Base-by-base conservation (phyloP, 2,329 filamentous ascomycete genomes). In the Colletotrichum godetiae region DNA sequence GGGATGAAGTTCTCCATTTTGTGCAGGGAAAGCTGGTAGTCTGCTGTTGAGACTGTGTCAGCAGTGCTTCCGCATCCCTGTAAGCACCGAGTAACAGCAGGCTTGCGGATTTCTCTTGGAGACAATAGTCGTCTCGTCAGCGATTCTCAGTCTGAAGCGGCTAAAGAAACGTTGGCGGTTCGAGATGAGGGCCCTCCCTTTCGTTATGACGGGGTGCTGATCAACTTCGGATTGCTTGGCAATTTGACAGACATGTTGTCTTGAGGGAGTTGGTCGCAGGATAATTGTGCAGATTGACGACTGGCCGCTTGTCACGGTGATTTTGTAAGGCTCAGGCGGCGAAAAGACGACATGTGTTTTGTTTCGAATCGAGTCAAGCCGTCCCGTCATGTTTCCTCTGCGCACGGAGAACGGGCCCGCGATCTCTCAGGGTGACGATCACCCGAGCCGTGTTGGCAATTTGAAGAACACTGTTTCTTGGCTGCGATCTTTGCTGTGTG, bases 311-410 rank as follows among this genome's bases (percentile, higher is more conserved):
- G 12, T 37, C 42, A 49, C 19, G 15, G 11, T 31, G 19, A 27
- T 73, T 70, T 70, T 37, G 55, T 49, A 60, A 35, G 67, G n/a
- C 49, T 19, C 49, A n/a, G n/a, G 58, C 58, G 37, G 58, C 27
- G 52, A 19, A n/a, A 69, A 22, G 42, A 33, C 24, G 59, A 49
- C 31, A 19, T 22, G 42, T 61, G 22, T 61, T 57, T 65, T 29
- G 70, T 65, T 73, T 73, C 67, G 70, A 64, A 29, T 65, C 55
- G 60, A 56, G 55, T 59, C 67, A 64, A 69, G 59, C 42, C 55
- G 13, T 70, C 59, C 55, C 60, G 56, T 55, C 33, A 59, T 63
- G 66, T 56, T 70, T 65, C 60, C 55, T 42, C 65, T 31, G 67
- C 11, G 52, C 52, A 37, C 37, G 37, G 33, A 57, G 33, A 29